A percentile compares a stretch with the other conserved stretches of the same genome.
These are phyloP conservation scores for Leccinellum luteum DNA, from an alignment of 768 basidiomycete genomes.

Conservation along the genomic window DNA sequence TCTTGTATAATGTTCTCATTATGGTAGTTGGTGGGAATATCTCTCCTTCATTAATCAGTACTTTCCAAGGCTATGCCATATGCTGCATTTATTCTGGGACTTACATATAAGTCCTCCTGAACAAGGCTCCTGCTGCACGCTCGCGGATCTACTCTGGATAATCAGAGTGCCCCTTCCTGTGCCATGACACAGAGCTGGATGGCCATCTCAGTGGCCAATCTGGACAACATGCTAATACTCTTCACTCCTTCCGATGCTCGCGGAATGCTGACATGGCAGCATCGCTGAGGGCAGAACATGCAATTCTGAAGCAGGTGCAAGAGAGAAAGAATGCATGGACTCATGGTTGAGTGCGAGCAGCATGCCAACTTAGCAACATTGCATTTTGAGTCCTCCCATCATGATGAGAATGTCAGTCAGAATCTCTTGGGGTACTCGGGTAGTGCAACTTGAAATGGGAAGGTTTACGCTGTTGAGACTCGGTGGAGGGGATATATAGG, in stretches of 20 bases:
- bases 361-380: slow-evolving; percentile 84
- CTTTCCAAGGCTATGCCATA: too few relatives aligned
- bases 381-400: slow-evolving; percentile 87
- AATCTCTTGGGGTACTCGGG: slow-evolving; percentile 73
- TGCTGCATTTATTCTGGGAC: too few relatives aligned
- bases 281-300: slow-evolving; percentile 50
- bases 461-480: slow-evolving; percentile 64
- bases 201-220: background rate
- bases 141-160: slow-evolving; percentile 59
- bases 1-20: too few relatives aligned
- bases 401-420: slow-evolving; percentile 75
- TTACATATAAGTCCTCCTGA: too few relatives aligned
- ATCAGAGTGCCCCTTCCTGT: slow-evolving; percentile 76
- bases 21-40: too few relatives aligned
- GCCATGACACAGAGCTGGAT: slow-evolving; percentile 60
- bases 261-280: slow-evolving; percentile 53
- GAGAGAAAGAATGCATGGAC: slow-evolving; percentile 32
- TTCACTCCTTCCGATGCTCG: slow-evolving; percentile 47
- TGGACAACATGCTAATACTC: slow-evolving; percentile 24
- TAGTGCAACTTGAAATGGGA: slow-evolving; percentile 60
- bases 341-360: slow-evolving; percentile 40
- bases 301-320: slow-evolving; percentile 33
- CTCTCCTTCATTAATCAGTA: too few relatives aligned
- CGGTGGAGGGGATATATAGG: slow-evolving; percentile 76
- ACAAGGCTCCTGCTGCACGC: too few relatives aligned